Conservation (phyloP, 257 asterid genomes). For the Hygrophila difformis region DNA sequence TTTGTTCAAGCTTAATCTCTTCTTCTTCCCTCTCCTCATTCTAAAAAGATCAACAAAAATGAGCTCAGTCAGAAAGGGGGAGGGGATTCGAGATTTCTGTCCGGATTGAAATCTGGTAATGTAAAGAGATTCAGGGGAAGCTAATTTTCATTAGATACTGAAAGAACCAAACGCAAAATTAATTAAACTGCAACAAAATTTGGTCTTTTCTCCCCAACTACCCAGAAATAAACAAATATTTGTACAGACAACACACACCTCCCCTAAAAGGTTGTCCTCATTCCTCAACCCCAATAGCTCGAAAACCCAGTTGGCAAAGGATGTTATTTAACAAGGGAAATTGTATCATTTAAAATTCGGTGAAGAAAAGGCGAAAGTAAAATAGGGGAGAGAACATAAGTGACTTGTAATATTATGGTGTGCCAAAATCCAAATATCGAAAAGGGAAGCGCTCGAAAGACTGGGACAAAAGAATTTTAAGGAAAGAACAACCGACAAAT, state of each 20-base stretch:
- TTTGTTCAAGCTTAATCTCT: slow-evolving; percentile 38
- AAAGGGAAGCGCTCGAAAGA: no score
- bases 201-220: slow-evolving; percentile 8
- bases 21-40: slow-evolving; percentile 26
- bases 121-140: slow-evolving; percentile 20
- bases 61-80: no score
- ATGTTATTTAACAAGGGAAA: no score
- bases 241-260: slow-evolving; percentile 13
- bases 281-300: slow-evolving; percentile 14
- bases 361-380: no score
- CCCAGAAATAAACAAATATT: slow-evolving; percentile 16
- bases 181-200: slow-evolving; percentile 7
- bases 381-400: no score
- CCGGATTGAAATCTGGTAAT: slow-evolving; percentile 14
- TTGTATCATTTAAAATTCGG: no score
- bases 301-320: slow-evolving; percentile 19
- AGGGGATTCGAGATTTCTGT: no score
- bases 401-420: no score
- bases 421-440: no score
- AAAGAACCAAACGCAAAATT: slow-evolving; percentile 21
- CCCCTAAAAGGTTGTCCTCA: slow-evolving; percentile 10
- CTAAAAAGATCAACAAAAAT: no score
- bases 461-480: no score
- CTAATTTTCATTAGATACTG: background rate
- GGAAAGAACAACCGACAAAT: no score